A percentile compares a stretch with the other conserved stretches of the same genome.
Evolutionary conservation across 2,329 filamentous ascomycete genomes (phyloP).

Genomic region (Fusarium abutilonis): DNA sequence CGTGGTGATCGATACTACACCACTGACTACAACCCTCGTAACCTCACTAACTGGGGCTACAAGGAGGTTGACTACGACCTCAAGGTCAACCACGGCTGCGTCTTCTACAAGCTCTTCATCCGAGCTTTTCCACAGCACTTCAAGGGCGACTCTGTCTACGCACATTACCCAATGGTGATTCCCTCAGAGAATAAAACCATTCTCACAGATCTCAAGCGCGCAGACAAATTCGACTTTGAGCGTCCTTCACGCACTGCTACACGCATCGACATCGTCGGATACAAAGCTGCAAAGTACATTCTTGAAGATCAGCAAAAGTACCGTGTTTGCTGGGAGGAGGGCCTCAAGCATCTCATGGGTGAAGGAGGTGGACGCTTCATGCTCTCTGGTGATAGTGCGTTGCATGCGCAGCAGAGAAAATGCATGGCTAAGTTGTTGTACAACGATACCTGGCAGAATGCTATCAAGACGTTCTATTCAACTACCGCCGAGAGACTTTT

Average conservation of each 20-base stretch:
- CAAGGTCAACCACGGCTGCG: slow-evolving; percentile 80
- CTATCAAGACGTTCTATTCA: slow-evolving; percentile 74
- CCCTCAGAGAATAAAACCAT: slow-evolving; percentile 78
- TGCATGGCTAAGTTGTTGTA: slow-evolving; percentile 68
- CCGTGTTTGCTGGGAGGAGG: slow-evolving; percentile 71
- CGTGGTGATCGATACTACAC: slow-evolving; percentile 84
- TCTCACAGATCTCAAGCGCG: slow-evolving; percentile 72
- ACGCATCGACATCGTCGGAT: slow-evolving; percentile 67
- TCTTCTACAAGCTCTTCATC: slow-evolving; percentile 85
- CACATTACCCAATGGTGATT: slow-evolving; percentile 78
- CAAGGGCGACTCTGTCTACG: slow-evolving; percentile 80
- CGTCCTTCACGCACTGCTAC: slow-evolving; percentile 64
- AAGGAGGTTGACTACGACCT: slow-evolving; percentile 77
- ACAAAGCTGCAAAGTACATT: slow-evolving; percentile 69
- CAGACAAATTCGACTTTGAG: slow-evolving; percentile 74
- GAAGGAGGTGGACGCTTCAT: slow-evolving; percentile 63
- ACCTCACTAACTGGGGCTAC: slow-evolving; percentile 86
- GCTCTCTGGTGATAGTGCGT: slow-evolving; percentile 61
- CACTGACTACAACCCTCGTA: slow-evolving; percentile 76
- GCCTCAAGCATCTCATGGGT: slow-evolving; percentile 70
- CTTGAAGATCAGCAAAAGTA: slow-evolving; percentile 70
- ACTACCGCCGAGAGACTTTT: slow-evolving; percentile 70
- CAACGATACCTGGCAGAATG: slow-evolving; percentile 67
- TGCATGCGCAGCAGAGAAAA: slow-evolving; percentile 61
- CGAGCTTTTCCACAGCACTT: slow-evolving; percentile 85